Evolutionary conservation across 768 basidiomycete genomes (phyloP).

Genomic region (Myochromella boudieri): DNA sequence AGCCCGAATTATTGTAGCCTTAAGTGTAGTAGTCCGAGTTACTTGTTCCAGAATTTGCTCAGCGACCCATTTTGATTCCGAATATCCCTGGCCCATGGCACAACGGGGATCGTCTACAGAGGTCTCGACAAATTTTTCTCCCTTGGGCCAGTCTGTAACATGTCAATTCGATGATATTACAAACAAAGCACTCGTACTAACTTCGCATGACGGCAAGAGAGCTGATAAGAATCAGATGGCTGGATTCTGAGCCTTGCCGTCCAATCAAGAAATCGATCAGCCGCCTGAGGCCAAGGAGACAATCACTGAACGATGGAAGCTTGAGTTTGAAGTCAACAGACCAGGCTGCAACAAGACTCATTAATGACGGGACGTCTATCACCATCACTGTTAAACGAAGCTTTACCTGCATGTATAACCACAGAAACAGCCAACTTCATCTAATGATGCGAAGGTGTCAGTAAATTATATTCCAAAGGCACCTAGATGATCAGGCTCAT

Average conservation of each 20-base stretch:
- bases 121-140: slow-evolving; percentile 10
- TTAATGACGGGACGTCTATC: background rate
- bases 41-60: slow-evolving; percentile 34
- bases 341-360: slow-evolving; percentile 32
- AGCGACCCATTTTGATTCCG: slow-evolving; percentile 42
- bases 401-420: slow-evolving; percentile 11
- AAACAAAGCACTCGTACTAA: background rate
- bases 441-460: no score
- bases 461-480: no score
- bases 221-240: slow-evolving; percentile 40
- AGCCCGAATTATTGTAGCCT: slow-evolving; percentile 28
- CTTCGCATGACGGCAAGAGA: slow-evolving; percentile 22
- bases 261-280: slow-evolving; percentile 39
- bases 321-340: slow-evolving; percentile 47
- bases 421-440: slow-evolving; percentile 1
- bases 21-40: slow-evolving; percentile 14
- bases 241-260: slow-evolving; percentile 24
- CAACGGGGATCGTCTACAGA: slow-evolving; percentile 19
- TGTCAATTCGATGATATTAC: background rate
- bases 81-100: slow-evolving; percentile 33
- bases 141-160: slow-evolving; percentile 1
- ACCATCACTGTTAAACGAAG: no score
- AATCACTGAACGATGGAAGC: slow-evolving; percentile 42
- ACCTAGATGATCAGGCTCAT: background rate
- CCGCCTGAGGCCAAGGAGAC: slow-evolving; percentile 38